Conservation (phyloP, 2,329 filamentous ascomycete genomes). For the Fusarium nodosum region DNA sequence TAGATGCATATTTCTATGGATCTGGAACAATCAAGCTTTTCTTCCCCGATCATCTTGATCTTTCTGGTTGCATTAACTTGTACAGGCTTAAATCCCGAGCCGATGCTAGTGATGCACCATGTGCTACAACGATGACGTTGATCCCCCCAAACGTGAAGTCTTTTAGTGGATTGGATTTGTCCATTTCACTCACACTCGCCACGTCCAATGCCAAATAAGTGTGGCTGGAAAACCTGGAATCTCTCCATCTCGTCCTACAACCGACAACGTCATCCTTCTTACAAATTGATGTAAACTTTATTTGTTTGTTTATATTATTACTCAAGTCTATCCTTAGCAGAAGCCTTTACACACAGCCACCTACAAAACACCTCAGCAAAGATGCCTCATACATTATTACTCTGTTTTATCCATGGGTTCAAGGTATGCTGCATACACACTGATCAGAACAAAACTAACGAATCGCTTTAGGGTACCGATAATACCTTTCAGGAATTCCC, state of each 20-base stretch:
- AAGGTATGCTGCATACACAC: constrained; percentile 55
- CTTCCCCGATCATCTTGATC: background rate
- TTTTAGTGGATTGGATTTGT: constrained; percentile 29
- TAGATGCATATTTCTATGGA: constrained; percentile 1
- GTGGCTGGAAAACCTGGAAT: constrained; percentile 49
- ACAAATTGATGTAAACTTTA: constrained; percentile 7
- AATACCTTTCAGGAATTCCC: constrained; percentile 79
- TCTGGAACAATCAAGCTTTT: constrained; percentile 36
- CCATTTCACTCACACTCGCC: constrained; percentile 33
- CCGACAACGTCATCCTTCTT: constrained; percentile 43
- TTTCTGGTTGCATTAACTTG: constrained; percentile 8
- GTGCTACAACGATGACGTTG: constrained; percentile 41
- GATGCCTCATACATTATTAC: constrained; percentile 70
- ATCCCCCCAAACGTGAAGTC: background rate
- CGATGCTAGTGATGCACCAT: constrained; percentile 36
- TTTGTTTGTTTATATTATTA: constrained; percentile 25
- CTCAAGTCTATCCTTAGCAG: background rate
- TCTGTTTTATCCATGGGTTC: constrained; percentile 84
- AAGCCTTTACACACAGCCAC: background rate
- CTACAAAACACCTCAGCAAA: background rate
- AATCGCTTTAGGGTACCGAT: constrained; percentile 69
- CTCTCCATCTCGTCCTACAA: constrained; percentile 9
- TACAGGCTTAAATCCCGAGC: constrained; percentile 9
- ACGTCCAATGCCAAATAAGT: constrained; percentile 31
- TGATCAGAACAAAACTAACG: background rate